phyloP scores from a whole-genome alignment of 305 asterid species.

The Fraxinus velutina region DNA sequence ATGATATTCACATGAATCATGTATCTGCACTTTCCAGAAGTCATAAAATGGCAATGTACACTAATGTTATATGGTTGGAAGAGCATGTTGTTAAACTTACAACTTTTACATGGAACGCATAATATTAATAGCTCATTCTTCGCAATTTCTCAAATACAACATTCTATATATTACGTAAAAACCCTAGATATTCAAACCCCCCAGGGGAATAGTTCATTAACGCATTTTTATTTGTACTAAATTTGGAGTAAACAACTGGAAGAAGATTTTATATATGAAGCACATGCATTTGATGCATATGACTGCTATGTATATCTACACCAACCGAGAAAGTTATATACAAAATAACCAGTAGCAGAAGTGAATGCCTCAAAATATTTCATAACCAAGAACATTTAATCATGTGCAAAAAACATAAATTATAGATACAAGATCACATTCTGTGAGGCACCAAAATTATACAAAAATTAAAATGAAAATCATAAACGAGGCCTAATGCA shows the following conservation, averaged over 20 bases:
- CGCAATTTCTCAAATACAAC: not conserved
- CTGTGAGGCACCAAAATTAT: not conserved
- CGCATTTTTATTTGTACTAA: not conserved
- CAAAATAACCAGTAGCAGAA: not conserved
- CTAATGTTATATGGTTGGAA: not conserved
- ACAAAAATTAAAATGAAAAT: not conserved
- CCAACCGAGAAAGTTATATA: not conserved
- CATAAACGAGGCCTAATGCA: not conserved
- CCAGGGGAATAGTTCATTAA: not conserved
- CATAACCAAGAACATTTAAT: not conserved
- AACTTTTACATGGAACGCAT: not conserved
- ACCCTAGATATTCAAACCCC: not conserved
- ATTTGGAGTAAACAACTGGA: not conserved
- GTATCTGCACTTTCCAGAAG: not conserved
- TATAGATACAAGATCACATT: not conserved
- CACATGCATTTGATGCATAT: not conserved
- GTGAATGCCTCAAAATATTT: not conserved
- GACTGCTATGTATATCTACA: not conserved
- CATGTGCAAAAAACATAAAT: not conserved
- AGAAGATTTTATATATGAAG: not conserved
- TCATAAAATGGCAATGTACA: not conserved
- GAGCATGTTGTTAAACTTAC: not conserved
- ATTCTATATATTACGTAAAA: not conserved
- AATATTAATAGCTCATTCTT: not conserved
- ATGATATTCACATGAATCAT: not conserved